Percentiles rank a stretch among this genome's conserved stretches.
Evolutionary conservation across 495 filamentous ascomycete species (phyloP).

Genomic region (Rostrohypoxylon terebratum): DNA sequence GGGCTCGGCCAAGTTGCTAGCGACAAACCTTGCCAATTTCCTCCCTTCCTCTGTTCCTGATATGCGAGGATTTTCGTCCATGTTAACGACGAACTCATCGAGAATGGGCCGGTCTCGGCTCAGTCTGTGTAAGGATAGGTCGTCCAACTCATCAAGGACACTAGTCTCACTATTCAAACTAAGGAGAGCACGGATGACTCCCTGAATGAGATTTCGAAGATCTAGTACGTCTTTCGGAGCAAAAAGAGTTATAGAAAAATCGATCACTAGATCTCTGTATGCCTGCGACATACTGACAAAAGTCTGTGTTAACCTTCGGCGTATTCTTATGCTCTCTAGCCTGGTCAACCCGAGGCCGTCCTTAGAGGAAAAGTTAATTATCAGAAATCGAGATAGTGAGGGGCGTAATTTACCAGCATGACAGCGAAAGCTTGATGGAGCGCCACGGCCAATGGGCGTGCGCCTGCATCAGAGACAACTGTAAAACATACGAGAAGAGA

Average conservation of each 20-base stretch:
- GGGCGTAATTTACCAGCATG: slow-evolving; percentile 49
- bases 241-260: slow-evolving; percentile 64
- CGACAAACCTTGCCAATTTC: slow-evolving; percentile 51
- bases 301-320: slow-evolving; percentile 56
- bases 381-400: neutral
- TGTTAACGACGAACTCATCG: slow-evolving; percentile 52
- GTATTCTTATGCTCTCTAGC: slow-evolving; percentile 48
- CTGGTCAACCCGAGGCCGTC: slow-evolving; percentile 60
- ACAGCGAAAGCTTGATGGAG: slow-evolving; percentile 58
- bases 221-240: slow-evolving; percentile 58
- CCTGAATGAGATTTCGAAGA: slow-evolving; percentile 66
- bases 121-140: neutral
- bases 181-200: slow-evolving; percentile 61
- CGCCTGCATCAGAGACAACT: slow-evolving; percentile 66
- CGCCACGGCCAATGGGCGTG: slow-evolving; percentile 60
- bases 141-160: slow-evolving; percentile 51
- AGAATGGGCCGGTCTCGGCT: slow-evolving; percentile 14
- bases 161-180: slow-evolving; percentile 59
- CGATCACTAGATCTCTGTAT: slow-evolving; percentile 66
- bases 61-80: slow-evolving; percentile 42
- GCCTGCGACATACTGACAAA: slow-evolving; percentile 68
- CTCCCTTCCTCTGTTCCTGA: slow-evolving; percentile 36
- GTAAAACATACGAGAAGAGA: slow-evolving; percentile 58
- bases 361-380: slow-evolving; percentile 36
- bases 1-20: slow-evolving; percentile 58